Percentiles rank a stretch among this genome's conserved stretches.
phyloP scores from a whole-genome alignment of 2,329 filamentous ascomycete species.

The Emergomyces pasteurianus region DNA sequence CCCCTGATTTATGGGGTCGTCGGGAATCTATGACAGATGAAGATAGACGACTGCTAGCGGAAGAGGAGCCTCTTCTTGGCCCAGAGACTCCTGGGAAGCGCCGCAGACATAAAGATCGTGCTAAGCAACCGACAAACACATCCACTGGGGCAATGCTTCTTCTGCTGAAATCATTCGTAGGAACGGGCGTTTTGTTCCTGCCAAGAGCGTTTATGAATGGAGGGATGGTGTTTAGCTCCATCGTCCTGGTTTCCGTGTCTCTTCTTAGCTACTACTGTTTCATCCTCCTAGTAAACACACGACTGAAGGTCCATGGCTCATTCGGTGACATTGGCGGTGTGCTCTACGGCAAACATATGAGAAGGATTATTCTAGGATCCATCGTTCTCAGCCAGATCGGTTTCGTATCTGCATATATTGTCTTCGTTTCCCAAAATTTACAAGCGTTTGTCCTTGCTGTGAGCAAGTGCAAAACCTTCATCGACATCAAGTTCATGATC shows the following conservation, averaged over 20 bases:
- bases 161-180: slow-evolving; percentile 93
- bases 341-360: slow-evolving; percentile 84
- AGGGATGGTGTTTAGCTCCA: slow-evolving; percentile 91
- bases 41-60: slow-evolving; percentile 62
- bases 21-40: slow-evolving; percentile 34
- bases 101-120: slow-evolving; percentile 63
- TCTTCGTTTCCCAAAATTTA: slow-evolving; percentile 91
- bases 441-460: slow-evolving; percentile 92
- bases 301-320: slow-evolving; percentile 77
- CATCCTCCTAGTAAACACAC: slow-evolving; percentile 78
- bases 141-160: slow-evolving; percentile 70
- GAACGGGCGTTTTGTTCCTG: slow-evolving; percentile 87
- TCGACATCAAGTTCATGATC: slow-evolving; percentile 82
- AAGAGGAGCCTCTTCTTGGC: slow-evolving; percentile 70
- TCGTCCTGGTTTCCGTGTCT: slow-evolving; percentile 78
- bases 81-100: slow-evolving; percentile 55
- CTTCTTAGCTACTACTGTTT: slow-evolving; percentile 93
- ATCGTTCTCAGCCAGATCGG: slow-evolving; percentile 94
- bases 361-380: slow-evolving; percentile 72
- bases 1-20: slow-evolving; percentile 51
- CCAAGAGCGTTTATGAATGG: slow-evolving; percentile 90
- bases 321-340: slow-evolving; percentile 95
- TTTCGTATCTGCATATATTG: slow-evolving; percentile 89
- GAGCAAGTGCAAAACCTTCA: slow-evolving; percentile 69
- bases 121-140: slow-evolving; percentile 62